phyloP scores from a whole-genome alignment of 73 alveolate species.

The Paramecium tetraurelia region DNA sequence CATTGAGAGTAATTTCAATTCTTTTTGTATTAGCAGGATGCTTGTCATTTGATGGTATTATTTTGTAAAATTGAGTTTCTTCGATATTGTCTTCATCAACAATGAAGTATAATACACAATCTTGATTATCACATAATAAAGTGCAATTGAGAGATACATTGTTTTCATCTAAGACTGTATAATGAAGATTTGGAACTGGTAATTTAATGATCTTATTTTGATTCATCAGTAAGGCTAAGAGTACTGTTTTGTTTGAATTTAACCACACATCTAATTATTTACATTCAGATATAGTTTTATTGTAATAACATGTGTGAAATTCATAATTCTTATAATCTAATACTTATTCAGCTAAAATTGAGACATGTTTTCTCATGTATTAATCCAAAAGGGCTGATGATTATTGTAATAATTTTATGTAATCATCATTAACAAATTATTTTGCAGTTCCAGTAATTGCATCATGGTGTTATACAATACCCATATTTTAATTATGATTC shows the following conservation, averaged over 20 bases:
- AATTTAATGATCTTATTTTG: neutral
- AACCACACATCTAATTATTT: neutral
- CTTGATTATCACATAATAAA: neutral
- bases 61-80: neutral
- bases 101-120: neutral
- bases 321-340: neutral
- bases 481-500: constrained; percentile 44
- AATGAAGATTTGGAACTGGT: neutral
- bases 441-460: constrained; percentile 92
- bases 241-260: neutral
- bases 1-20: neutral
- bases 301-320: neutral
- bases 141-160: neutral
- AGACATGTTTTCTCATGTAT: neutral
- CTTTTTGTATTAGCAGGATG: neutral
- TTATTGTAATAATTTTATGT: constrained; percentile 44
- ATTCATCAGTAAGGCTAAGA: neutral
- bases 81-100: neutral
- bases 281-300: neutral
- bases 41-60: neutral
- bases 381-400: neutral
- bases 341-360: neutral
- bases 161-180: neutral
- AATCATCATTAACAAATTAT: constrained; percentile 79
- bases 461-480: constrained; percentile 73